Conservation (phyloP, 108 stramenopile genomes). For the Cyclostephanos tholiformis region DNA sequence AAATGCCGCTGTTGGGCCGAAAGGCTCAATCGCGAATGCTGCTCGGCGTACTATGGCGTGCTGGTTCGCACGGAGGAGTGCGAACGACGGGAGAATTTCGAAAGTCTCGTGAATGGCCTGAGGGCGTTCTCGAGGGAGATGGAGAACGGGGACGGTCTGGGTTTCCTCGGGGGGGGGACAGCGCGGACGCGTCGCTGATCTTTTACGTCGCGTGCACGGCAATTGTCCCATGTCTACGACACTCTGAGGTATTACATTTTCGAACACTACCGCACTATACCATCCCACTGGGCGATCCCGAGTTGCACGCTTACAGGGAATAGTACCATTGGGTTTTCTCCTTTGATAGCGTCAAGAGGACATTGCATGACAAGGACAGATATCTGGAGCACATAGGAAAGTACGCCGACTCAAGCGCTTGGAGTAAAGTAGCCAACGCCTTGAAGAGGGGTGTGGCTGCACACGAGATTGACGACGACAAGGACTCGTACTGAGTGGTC, state of each 20-base stretch:
- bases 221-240: no score
- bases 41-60: conserved; percentile 81
- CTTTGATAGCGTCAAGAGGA: conserved; percentile 65
- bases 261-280: conserved; percentile 78
- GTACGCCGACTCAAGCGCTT: conserved; percentile 77
- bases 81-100: conserved; percentile 70
- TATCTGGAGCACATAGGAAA: conserved; percentile 86
- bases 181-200: conserved; percentile 72
- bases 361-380: conserved; percentile 80
- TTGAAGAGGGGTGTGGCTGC: conserved; percentile 82
- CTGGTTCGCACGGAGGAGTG: conserved; percentile 70
- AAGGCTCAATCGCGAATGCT: conserved; percentile 78
- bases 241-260: conserved; percentile 84
- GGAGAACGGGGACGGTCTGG: conserved; percentile 48
- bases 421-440: conserved; percentile 86
- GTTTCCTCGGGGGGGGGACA: conserved; percentile 62
- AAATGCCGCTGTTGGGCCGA: conserved; percentile 73
- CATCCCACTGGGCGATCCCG: conserved; percentile 59
- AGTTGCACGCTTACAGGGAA: conserved; percentile 63
- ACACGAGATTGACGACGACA: conserved; percentile 87
- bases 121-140: conserved; percentile 65
- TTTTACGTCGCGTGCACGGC: no score
- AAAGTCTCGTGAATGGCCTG: conserved; percentile 62
- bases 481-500: conserved; percentile 75
- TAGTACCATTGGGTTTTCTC: conserved; percentile 81